A percentile compares a stretch with the other conserved stretches of the same genome.
Evolutionary conservation across 2,329 filamentous ascomycete species (phyloP).

Genomic region (Fusarium denticulatum): DNA sequence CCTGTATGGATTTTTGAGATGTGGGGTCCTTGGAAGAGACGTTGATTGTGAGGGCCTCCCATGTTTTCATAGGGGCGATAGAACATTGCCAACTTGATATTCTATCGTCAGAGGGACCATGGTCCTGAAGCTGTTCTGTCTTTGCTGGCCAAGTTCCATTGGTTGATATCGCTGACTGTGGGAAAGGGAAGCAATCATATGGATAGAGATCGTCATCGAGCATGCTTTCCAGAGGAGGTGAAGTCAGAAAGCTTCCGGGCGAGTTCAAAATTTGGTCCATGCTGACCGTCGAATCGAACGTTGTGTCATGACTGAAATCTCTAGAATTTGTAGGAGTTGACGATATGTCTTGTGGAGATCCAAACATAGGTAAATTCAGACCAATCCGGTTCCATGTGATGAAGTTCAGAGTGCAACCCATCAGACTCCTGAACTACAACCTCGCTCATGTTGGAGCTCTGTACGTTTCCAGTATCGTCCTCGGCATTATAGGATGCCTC

Average conservation of each 20-base stretch:
- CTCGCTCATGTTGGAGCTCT: not conserved
- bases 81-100: not conserved
- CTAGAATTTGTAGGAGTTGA: not conserved
- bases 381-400: not conserved
- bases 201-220: not conserved
- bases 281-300: not conserved
- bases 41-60: not conserved
- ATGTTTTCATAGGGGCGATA: not conserved
- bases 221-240: not conserved
- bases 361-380: not conserved
- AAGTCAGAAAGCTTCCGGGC: not conserved
- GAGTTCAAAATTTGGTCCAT: not conserved
- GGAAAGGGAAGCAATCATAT: not conserved
- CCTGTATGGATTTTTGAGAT: not conserved
- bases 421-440: not conserved
- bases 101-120: rapidly evolving
- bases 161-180: rapidly evolving
- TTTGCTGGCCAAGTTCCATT: too few relatives aligned
- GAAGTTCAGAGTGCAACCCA: rapidly evolving
- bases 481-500: not conserved
- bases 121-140: not conserved
- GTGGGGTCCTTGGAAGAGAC: not conserved
- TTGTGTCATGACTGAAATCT: not conserved
- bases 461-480: not conserved
- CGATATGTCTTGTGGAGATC: not conserved